Evolutionary conservation across 768 basidiomycete species (phyloP), one percentile per base, ranked within the genome.

Genomic region (Nidula microcarpa): DNA sequence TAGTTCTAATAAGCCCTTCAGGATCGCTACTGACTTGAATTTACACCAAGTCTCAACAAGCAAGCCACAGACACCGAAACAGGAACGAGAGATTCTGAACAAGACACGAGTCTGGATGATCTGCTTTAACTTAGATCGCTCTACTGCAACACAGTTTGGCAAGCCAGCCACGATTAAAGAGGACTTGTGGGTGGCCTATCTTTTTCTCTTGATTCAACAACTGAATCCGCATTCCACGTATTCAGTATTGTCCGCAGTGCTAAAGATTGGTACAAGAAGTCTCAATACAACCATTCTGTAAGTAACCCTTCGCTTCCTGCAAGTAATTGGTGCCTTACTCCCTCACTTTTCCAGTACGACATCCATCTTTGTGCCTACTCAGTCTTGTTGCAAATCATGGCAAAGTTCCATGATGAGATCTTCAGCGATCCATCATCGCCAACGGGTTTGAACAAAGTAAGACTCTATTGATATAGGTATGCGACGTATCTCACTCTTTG

Each of bases 91-190:
- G 71, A 78, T 90, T 34, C 69, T 94, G 61, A 95, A 97, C 65
- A 84, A 88, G 53, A 85, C 83, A 41, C 74, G 94, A n/a, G 84
- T 87, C 32, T 97, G 93, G 93, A 80, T 95, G 76, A 88, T 89
- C 49, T 94, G 91, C 65, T 94, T 87, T 71, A 91, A 91, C 63
- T 66, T 95, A 53, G 94, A 97, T 65, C 82, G 90, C 14, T 94
- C 91, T 30, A 87, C 88, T 2, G 86, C 91, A 2, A 93, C 89
- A 2, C 88, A 94, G 65, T 91, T 93, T 65, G 94, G 93, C 3
- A 94, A 94, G 67, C 91, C 92, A 2, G 86, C 86, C 10, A 92
- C 91, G 7, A 86, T 95, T 63, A 87, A 88, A 60, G 92, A 94
- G 60, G 91, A 94, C 63, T 86, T 79, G 85, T 85, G 58, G 50